These are phyloP conservation scores for Furcasterigmium sp. DNA, from an alignment of 2,329 filamentous ascomycete genomes.

Conservation along the genomic window DNA sequence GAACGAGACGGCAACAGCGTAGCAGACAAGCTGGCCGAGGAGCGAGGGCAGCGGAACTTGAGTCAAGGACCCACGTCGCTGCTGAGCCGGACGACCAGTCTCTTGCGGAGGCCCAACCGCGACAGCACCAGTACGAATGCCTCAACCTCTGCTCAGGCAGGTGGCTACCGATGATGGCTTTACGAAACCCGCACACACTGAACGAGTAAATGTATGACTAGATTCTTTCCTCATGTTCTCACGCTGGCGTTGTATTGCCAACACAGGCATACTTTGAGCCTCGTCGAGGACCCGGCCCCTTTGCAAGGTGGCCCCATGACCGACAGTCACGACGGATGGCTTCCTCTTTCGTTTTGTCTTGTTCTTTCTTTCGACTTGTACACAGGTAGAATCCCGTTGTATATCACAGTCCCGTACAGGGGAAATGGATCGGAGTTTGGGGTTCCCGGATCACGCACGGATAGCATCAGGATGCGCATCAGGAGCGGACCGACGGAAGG, in stretches of 20 bases:
- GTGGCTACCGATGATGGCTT: conserved; percentile 38
- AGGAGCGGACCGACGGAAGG: not conserved
- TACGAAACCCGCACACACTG: conserved; percentile 18
- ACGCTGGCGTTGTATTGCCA: conserved; percentile 9
- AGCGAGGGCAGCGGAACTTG: conserved; percentile 37
- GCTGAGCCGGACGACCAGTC: conserved; percentile 39
- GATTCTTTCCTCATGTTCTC: conserved; percentile 9
- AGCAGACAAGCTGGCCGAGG: conserved; percentile 31
- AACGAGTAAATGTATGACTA: conserved; percentile 14
- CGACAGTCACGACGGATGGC: conserved; percentile 7
- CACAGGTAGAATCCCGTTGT: not conserved
- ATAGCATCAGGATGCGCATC: too few species aligned
- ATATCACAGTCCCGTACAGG: not conserved
- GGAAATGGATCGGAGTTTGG: not conserved
- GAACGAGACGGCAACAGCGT: conserved; percentile 32
- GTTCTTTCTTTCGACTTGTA: not conserved
- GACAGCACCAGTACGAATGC: conserved; percentile 34
- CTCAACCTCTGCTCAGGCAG: conserved; percentile 33
- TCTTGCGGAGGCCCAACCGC: conserved; percentile 36
- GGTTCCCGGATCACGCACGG: not conserved
- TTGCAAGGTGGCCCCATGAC: conserved; percentile 11
- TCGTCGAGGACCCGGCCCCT: conserved; percentile 10
- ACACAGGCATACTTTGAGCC: conserved; percentile 10
- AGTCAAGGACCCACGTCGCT: conserved; percentile 36
- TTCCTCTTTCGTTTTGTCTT: not conserved